phyloP scores from a whole-genome alignment of 371 early-diverging fungal genomes.

The Rhizomucor miehei region DNA sequence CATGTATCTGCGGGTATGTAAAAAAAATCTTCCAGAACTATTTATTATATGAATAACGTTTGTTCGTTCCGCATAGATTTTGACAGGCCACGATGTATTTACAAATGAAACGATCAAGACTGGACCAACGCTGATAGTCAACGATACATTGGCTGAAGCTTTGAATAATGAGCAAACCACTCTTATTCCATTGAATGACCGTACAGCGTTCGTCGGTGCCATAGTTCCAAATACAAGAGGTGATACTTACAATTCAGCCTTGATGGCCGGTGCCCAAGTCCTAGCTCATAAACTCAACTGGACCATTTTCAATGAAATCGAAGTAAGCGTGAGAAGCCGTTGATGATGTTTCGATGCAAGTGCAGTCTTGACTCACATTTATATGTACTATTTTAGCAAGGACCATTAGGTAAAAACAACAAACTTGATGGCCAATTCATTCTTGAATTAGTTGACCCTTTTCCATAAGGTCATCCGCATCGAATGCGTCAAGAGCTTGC shows the following conservation, averaged over 20 bases:
- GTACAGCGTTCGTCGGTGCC: conserved; percentile 15
- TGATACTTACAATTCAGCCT: conserved; percentile 22
- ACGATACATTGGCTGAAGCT: conserved; percentile 17
- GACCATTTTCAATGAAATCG: conserved; percentile 20
- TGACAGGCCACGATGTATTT: conserved; percentile 40
- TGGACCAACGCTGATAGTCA: conserved; percentile 27
- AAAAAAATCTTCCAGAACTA: too few relatives aligned
- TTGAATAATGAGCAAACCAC: conserved; percentile 31
- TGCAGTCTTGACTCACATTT: neutral
- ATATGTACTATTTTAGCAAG: too few relatives aligned
- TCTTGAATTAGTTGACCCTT: too few relatives aligned
- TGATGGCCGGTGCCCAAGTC: conserved; percentile 25
- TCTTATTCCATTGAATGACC: conserved; percentile 28
- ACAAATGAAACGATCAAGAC: conserved; percentile 31
- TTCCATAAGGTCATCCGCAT: conserved; percentile 8
- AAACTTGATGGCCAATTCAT: too few relatives aligned
- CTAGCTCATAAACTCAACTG: conserved; percentile 28
- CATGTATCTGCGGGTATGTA: conserved; percentile 37
- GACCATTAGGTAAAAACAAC: conserved; percentile 12
- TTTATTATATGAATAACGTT: too few relatives aligned
- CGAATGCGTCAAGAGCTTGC: conserved; percentile 9
- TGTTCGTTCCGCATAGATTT: conserved; percentile 14
- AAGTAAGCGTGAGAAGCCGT: too few relatives aligned
- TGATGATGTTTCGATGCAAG: too few relatives aligned
- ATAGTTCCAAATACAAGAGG: conserved; percentile 21